Conservation (phyloP, 257 asterid genomes). For the Solanum ahanhuiri region DNA sequence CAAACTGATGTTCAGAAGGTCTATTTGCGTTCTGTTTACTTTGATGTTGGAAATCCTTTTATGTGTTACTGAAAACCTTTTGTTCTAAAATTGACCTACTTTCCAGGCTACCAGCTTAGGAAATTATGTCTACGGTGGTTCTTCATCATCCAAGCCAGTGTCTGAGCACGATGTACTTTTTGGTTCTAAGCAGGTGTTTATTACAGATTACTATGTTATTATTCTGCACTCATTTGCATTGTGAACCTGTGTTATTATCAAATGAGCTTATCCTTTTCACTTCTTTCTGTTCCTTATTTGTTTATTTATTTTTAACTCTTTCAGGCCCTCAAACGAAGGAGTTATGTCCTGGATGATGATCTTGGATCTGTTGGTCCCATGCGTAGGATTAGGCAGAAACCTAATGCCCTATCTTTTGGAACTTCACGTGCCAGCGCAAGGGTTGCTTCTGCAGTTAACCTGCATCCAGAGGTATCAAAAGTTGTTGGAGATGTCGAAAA, state of each 20-base stretch:
- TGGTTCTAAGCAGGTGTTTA: conserved; percentile 37
- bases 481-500: conserved; percentile 27
- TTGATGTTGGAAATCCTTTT: neutral
- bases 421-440: conserved; percentile 15
- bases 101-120: conserved; percentile 44
- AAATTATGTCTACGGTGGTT: conserved; percentile 30
- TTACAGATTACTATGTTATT: neutral
- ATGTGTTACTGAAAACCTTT: neutral
- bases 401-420: conserved; percentile 31
- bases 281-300: neutral
- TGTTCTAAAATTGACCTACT: conserved; percentile 2
- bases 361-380: conserved; percentile 65
- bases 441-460: conserved; percentile 28
- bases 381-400: conserved; percentile 71
- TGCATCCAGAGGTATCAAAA: conserved; percentile 26
- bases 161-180: conserved; percentile 24
- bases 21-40: neutral
- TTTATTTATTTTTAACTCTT: conserved; percentile 2
- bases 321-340: conserved; percentile 76
- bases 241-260: neutral
- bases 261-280: neutral
- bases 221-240: neutral
- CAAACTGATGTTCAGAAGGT: conserved; percentile 50
- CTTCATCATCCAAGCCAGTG: conserved; percentile 23
- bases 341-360: conserved; percentile 68